Evolutionary conservation across 2,329 filamentous ascomycete genomes (phyloP), one percentile per base, ranked within the genome.

Genomic region (Diaporthe amygdali): DNA sequence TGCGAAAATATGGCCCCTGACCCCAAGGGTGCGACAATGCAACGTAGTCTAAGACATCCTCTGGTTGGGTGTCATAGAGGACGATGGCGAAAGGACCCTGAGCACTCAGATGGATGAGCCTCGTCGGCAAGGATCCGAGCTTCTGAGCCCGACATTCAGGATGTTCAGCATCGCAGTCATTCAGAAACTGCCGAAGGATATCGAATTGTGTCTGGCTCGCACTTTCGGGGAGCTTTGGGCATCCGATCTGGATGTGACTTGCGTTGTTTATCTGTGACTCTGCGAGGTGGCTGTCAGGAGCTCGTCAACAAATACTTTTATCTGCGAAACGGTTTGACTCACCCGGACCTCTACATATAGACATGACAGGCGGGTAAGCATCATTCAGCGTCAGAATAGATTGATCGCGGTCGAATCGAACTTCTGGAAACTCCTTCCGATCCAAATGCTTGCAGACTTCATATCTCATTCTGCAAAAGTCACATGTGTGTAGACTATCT

Each of bases 21-120:
- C 77, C 77, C 78, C 78, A 78, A 5, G 66, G 74, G 46, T 79
- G 76, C 1, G 77, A 78, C 10, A 79, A 44, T 2, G 77, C 77
- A 12, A 75, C 32, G 17, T 77, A 77, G 2, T 72, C 27, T 20
- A 74, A 75, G 2, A 68, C 27, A 2, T 75, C 72, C 0, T 3
- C 25, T 1, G 41, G 30, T 12, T 55, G 44, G 5, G 72, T 72
- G 34, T 59, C 20, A 8, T 61, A 46, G 12, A 77, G 32, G 8
- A 30, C 44, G 20, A 73, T 30, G 2, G 0, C 7, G 4, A 51
- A 20, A 1, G 14, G 41, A 0, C 12, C 41, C 8, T 22, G 4
- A 1, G 37, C 12, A 5, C 75, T 71, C 0, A 78, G 52, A 37
- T 75, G 63, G 17, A 77, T 66, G 15, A 77, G 73, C 25, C 76